Evolutionary conservation across 2,329 filamentous ascomycete genomes (phyloP), one percentile per base, ranked within the genome.

Genomic region (Alternaria incomplexa): DNA sequence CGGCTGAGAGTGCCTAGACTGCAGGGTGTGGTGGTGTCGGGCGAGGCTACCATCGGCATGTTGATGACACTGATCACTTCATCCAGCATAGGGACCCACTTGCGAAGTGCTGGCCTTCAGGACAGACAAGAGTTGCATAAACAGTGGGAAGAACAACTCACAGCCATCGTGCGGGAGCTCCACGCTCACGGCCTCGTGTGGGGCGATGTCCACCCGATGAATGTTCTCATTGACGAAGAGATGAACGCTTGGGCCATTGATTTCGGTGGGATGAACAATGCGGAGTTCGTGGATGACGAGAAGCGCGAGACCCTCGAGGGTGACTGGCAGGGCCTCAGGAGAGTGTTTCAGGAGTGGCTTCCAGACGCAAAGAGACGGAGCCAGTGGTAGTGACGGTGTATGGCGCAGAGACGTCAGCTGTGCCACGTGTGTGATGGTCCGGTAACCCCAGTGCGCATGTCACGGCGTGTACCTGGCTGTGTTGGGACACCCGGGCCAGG

Each of bases 221-320:
- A 81, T 46, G 68, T 82, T 54, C 54, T 81, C 58, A 73, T 82
- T 58, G 77, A 81, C 64, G 65, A 66, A 47, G 54, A 73, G 54
- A 71, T 80, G 66, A 43, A 68, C 23, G 75, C 73, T 48, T 80
- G 73, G 76, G 67, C 80, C 23, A 76, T 80, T 59, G 77, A 78
- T 63, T 80, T 81, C 69, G 77, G 75, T 4, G 78, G 77, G 43
- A 74, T 74, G 26, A 79, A 72, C 58, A 79, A 78, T 28, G 48
- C 74, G 12, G 75, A 76, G 28, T 82, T 78, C 77, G 77, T 82
- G 11, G 76, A 80, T 56, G 62, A 74, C 54, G 73, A 80, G 52
- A 71, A 77, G 58, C 66, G 70, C 20, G 76, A 76, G 57, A 80
- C 75, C 22, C 43, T 72, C 44, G 70, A 79, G 61, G 78, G 81